phyloP scores from a whole-genome alignment of 1,139 yeast species.

The Waltiozyma sp. region DNA sequence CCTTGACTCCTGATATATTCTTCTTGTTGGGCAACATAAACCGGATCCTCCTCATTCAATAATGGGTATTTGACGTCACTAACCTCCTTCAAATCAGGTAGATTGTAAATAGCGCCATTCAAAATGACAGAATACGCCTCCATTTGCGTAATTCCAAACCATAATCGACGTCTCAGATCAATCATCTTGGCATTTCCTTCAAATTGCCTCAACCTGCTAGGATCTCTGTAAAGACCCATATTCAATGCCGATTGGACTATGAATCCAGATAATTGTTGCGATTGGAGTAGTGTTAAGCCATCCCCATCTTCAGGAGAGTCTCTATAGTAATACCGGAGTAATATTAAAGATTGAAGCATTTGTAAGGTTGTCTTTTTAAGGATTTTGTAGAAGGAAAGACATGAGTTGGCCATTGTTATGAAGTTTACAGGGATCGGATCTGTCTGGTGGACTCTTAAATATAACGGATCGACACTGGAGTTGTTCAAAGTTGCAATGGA shows the following conservation, averaged over 20 bases:
- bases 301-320: constrained; percentile 16
- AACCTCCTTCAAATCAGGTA: constrained; percentile 4
- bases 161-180: constrained; percentile 11
- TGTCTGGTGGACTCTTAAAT: background rate
- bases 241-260: constrained; percentile 10
- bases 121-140: constrained; percentile 6
- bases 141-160: constrained; percentile 8
- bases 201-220: constrained; percentile 12
- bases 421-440: constrained; percentile 4
- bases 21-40: constrained; percentile 9
- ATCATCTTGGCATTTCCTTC: constrained; percentile 3
- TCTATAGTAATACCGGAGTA: constrained; percentile 8
- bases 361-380: constrained; percentile 9
- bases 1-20: constrained; percentile 1
- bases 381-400: constrained; percentile 9
- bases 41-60: constrained; percentile 5
- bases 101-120: constrained; percentile 7
- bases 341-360: constrained; percentile 9
- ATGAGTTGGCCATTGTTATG: constrained; percentile 8
- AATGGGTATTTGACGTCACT: constrained; percentile 9
- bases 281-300: constrained; percentile 6
- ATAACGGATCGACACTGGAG: background rate
- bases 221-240: constrained; percentile 15
- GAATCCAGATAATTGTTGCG: constrained; percentile 10
- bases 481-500: constrained; percentile 5